A percentile compares a stretch with the other conserved stretches of the same genome.
Evolutionary conservation across 192 early-diverging fungal species (phyloP).

Genomic region (Geranomyces variabilis): DNA sequence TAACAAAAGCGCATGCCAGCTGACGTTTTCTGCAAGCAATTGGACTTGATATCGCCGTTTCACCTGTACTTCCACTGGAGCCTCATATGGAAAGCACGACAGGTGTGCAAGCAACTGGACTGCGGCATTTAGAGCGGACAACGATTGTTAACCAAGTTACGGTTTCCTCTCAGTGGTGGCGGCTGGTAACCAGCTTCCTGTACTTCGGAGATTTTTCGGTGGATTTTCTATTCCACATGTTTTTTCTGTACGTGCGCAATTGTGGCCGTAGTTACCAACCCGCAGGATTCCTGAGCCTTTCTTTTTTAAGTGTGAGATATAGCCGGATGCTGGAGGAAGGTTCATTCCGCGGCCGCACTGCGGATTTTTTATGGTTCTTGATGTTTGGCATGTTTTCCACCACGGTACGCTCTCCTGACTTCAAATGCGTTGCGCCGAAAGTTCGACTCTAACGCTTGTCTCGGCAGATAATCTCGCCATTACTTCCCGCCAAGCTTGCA

Average conservation of each 20-base stretch:
- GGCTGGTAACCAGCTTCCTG: conserved; percentile 89
- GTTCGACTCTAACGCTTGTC: not conserved
- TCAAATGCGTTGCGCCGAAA: not conserved
- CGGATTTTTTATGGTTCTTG: conserved; percentile 93
- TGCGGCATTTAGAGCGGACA: no score
- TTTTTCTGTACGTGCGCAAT: conserved; percentile 27
- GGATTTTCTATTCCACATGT: conserved; percentile 94
- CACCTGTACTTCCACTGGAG: conserved; percentile 83
- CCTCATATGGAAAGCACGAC: conserved; percentile 65
- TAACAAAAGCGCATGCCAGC: not conserved
- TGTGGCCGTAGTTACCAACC: not conserved
- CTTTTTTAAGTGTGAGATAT: conserved; percentile 69
- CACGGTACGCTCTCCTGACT: conserved; percentile 52
- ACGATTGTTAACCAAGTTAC: no score
- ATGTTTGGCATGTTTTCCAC: conserved; percentile 63
- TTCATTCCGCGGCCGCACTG: conserved; percentile 83
- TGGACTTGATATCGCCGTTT: conserved; percentile 76
- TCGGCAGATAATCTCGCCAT: conserved; percentile 32
- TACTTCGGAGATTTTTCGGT: conserved; percentile 91
- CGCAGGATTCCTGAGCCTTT: not conserved
- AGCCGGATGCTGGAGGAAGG: conserved; percentile 93
- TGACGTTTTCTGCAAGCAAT: conserved; percentile 61
- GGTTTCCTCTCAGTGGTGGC: conserved; percentile 73
- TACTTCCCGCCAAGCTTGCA: conserved; percentile 36
- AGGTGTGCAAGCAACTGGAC: no score